Percentiles rank a stretch among this genome's conserved stretches.
Evolutionary conservation across 768 basidiomycete species (phyloP).

Genomic region (Phaffia australis): DNA sequence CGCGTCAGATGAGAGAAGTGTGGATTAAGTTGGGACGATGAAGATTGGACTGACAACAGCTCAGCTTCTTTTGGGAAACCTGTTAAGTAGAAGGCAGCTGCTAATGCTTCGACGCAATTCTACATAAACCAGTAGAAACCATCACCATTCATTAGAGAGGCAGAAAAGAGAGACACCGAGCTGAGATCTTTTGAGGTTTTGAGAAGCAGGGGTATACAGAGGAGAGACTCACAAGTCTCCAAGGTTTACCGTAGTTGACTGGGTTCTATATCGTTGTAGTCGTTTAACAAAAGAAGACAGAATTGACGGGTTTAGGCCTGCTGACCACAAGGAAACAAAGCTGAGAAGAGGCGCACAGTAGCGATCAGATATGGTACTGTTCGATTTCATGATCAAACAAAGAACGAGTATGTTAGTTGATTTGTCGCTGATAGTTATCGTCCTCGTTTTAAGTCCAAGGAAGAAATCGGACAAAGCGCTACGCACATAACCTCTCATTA

Average conservation of each 20-base stretch:
- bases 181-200: neutral
- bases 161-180: neutral
- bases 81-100: conserved; percentile 88
- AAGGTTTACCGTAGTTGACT: conserved; percentile 95
- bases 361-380: conserved; percentile 90
- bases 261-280: conserved; percentile 48
- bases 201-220: too few species aligned
- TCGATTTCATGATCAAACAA: neutral
- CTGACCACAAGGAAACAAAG: too few species aligned
- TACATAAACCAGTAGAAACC: neutral
- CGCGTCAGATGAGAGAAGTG: neutral
- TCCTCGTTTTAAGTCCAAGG: neutral
- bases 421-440: neutral
- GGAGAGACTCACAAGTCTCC: conserved; percentile 49
- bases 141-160: neutral
- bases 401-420: neutral
- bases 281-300: too few species aligned
- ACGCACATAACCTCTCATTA: conserved; percentile 76
- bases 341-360: conserved; percentile 37
- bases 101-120: conserved; percentile 44
- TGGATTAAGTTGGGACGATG: neutral
- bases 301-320: too few species aligned
- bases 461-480: neutral
- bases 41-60: conserved; percentile 40
- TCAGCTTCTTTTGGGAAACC: conserved; percentile 76